Base-by-base conservation (phyloP, 2,329 filamentous ascomycete species). In the Dothideomycetes sp. region DNA sequence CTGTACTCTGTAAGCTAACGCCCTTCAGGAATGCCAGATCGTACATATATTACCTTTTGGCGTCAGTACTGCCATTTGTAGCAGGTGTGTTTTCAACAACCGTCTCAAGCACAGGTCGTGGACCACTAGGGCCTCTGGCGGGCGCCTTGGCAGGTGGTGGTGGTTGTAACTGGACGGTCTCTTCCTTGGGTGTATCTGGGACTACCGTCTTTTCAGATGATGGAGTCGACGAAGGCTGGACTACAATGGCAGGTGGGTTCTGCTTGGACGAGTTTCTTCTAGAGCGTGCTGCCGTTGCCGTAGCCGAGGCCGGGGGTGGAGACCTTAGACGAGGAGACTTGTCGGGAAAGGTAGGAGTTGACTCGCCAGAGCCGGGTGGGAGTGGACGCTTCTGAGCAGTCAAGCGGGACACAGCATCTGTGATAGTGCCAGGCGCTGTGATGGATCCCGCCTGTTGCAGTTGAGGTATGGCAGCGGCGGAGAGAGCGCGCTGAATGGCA, bases 321-420 rank as follows among this genome's bases (percentile, higher is more conserved):
- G 84, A 87, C 57, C 80, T 82, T 48, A 91, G 60, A 47, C 84
- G 74, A 32, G 84, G 84, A 33, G 84, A 88, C 46, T 82, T 64
- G 18, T 84, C 82, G 83, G 84, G 20, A 17, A 40, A 89, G 61
- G 80, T 74, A 47, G 77, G 77, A 39, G 71, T 71, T 44, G 53
- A 65, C 40, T 67, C 64, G 33, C 63, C 62, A 41, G 57, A 58
- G 15, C 59, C 61, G 28, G 69, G 50, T 38, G 81, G 71, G 37
- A 67, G 57, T 35, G 60, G 56, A 47, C 66, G 64, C 59, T 87
- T 86, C 53, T 80, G 73, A 11, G 82, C 71, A 31, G 78, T 70
- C 40, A 75, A 67, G 62, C 78, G 79, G 51, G 74, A 63, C 18
- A 68, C 67, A 5, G 74, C 62, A 48, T 93, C 84, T 44, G 76